phyloP scores from a whole-genome alignment of 371 early-diverging fungal genomes.

The Entomophthora muscae region DNA sequence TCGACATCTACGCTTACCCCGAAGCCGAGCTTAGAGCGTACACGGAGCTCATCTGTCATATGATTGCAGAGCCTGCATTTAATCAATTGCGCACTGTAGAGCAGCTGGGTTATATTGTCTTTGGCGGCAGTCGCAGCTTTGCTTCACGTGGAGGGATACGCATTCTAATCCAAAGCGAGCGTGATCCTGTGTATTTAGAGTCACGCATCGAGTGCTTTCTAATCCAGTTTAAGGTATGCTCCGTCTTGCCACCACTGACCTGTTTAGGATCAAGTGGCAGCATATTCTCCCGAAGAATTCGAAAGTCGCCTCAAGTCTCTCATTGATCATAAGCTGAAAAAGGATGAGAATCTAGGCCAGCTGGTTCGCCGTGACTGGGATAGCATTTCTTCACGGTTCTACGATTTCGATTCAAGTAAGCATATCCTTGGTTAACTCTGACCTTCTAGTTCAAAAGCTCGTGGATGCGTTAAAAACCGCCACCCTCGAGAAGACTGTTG shows the following conservation, averaged over 20 bases:
- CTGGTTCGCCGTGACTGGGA: slow-evolving; percentile 63
- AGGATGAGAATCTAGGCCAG: slow-evolving; percentile 66
- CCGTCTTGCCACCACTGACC: neutral
- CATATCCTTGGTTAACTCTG: slow-evolving; percentile 5
- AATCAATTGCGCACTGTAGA: slow-evolving; percentile 84
- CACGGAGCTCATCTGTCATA: slow-evolving; percentile 51
- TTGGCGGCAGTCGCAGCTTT: slow-evolving; percentile 43
- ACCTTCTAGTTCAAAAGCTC: slow-evolving; percentile 3
- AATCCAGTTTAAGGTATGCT: slow-evolving; percentile 19
- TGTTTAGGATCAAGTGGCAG: slow-evolving; percentile 23
- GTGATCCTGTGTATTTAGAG: slow-evolving; percentile 66
- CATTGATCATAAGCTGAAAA: slow-evolving; percentile 52
- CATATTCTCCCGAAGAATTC: slow-evolving; percentile 54
- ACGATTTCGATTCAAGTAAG: slow-evolving; percentile 53
- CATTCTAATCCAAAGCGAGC: slow-evolving; percentile 74
- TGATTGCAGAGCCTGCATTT: slow-evolving; percentile 76
- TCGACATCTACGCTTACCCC: slow-evolving; percentile 29
- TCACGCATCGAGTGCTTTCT: slow-evolving; percentile 64
- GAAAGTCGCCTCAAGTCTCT: slow-evolving; percentile 51
- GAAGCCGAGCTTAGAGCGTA: slow-evolving; percentile 35
- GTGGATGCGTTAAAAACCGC: neutral
- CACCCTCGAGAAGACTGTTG: neutral
- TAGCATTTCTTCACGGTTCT: slow-evolving; percentile 58
- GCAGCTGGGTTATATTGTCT: slow-evolving; percentile 67
- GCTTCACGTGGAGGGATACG: slow-evolving; percentile 45